Percentiles rank a stretch among this genome's conserved stretches.
Conservation (phyloP, 495 filamentous ascomycete species). For the Cudoniella acicularis region DNA sequence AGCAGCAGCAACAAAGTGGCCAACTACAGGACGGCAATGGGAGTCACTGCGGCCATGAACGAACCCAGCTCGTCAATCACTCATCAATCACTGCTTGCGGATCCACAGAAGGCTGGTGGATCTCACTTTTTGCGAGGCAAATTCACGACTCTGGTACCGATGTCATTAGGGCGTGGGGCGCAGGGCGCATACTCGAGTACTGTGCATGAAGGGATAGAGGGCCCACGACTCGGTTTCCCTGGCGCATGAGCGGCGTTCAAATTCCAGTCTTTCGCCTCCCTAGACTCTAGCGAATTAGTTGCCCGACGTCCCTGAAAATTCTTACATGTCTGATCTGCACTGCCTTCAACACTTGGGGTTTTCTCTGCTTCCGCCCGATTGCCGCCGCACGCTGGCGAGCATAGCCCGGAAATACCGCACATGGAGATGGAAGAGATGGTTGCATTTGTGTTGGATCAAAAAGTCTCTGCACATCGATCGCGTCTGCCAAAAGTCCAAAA, state of each 20-base stretch:
- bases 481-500: not conserved
- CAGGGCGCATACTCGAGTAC: too few relatives aligned
- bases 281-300: slow-evolving; percentile 18
- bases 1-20: not conserved
- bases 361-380: not conserved
- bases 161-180: too few relatives aligned
- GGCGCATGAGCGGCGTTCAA: not conserved
- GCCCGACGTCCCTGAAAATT: slow-evolving; percentile 19
- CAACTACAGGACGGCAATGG: not conserved
- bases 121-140: too few relatives aligned
- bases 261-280: not conserved
- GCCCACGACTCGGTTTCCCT: too few relatives aligned
- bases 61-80: not conserved
- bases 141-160: too few relatives aligned
- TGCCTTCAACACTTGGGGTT: slow-evolving; percentile 1
- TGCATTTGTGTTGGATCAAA: not conserved
- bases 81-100: not conserved
- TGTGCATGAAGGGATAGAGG: too few relatives aligned
- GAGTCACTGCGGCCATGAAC: not conserved
- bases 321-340: slow-evolving; percentile 17
- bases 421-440: not conserved
- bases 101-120: not conserved
- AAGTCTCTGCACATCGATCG: not conserved
- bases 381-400: not conserved
- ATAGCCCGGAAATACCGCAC: not conserved